A percentile compares a stretch with the other conserved stretches of the same genome.
phyloP scores from a whole-genome alignment of 1,139 yeast genomes.

The Suhomyces guaymorum region DNA sequence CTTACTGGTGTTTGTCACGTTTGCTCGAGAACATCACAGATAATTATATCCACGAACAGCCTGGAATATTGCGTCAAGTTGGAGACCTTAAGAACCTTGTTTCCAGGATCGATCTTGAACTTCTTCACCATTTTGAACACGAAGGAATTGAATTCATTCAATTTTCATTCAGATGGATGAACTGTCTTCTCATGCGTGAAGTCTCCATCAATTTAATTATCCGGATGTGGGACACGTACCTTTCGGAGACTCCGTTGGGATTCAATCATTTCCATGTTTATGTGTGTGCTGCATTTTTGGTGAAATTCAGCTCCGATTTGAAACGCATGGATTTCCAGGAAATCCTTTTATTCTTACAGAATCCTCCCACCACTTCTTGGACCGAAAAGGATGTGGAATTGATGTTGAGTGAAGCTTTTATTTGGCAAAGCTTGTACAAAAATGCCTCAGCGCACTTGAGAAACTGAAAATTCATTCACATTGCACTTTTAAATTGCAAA shows the following conservation, averaged over 20 bases:
- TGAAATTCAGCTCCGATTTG: slow-evolving; percentile 78
- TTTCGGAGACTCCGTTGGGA: slow-evolving; percentile 86
- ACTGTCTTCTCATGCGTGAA: slow-evolving; percentile 94
- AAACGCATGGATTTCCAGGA: slow-evolving; percentile 94
- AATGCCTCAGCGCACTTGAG: slow-evolving; percentile 83
- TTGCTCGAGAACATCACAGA: slow-evolving; percentile 92
- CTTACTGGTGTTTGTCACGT: slow-evolving; percentile 94
- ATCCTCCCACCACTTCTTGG: slow-evolving; percentile 86
- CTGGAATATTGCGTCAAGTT: slow-evolving; percentile 93
- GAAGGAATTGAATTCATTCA: slow-evolving; percentile 93
- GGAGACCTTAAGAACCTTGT: slow-evolving; percentile 75
- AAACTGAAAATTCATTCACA: too few species aligned
- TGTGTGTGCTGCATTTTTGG: slow-evolving; percentile 96
- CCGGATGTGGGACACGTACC: slow-evolving; percentile 97
- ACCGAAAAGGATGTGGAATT: slow-evolving; percentile 86
- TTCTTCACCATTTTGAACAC: slow-evolving; percentile 69
- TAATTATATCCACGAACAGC: slow-evolving; percentile 96
- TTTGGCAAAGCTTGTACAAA: slow-evolving; percentile 92
- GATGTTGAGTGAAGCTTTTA: slow-evolving; percentile 89
- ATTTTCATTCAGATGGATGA: slow-evolving; percentile 98
- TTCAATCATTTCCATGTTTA: slow-evolving; percentile 92
- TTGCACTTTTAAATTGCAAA: too few species aligned
- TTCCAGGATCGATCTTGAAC: slow-evolving; percentile 71
- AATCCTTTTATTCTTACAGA: slow-evolving; percentile 83
- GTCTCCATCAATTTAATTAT: slow-evolving; percentile 73